Base-by-base conservation (phyloP, 164 flowering plant genomes). In the Berberis thunbergii region DNA sequence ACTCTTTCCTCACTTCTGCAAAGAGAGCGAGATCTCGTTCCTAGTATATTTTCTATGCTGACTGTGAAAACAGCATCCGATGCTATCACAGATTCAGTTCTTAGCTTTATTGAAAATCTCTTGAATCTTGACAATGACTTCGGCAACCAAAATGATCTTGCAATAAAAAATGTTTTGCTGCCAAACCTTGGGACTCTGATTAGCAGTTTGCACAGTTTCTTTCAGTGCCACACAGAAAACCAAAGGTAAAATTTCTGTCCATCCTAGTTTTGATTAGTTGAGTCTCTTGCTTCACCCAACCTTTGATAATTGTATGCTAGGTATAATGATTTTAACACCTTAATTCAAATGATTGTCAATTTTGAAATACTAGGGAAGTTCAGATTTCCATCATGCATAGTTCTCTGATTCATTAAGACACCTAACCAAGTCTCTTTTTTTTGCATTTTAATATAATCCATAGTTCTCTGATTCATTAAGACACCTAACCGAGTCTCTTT, bases 11-110 rank as follows among this genome's bases (percentile, higher is more conserved):
- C 87, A 1, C 76, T 86, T 7, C 72, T 95, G 70, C 60, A 26
- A n/a, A 71, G 78, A 73, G 89, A 87, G 67, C 64, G 74, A 48
- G 79, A 67, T 69, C 85, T 95, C 52, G 82, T 91, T 49, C 81
- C 92, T 45, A 85, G 84, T 63, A 86, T 95, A 60, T 84, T 95
- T 73, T 85, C 94, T 40, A 84, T 95, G 69, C 73, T 95, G 57
- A 75, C 87, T 41, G 78, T 84, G 54, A 59, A 77, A 44, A 71
- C 81, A 45, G 91, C 93, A 56, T 86, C 97, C 41, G 80, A 80
- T 64, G 83, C 86, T 50, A 75, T 91, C 50, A 54, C 80, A 57
- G 73, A 75, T 40, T 76, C 74, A 71, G 97, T 86, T 70, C 78
- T 95, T 63, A 79, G 78, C 75, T 95, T 95, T 45, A 64, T 80